Conservation (phyloP, 148 eudicot genomes). For the Cornus suecica region DNA sequence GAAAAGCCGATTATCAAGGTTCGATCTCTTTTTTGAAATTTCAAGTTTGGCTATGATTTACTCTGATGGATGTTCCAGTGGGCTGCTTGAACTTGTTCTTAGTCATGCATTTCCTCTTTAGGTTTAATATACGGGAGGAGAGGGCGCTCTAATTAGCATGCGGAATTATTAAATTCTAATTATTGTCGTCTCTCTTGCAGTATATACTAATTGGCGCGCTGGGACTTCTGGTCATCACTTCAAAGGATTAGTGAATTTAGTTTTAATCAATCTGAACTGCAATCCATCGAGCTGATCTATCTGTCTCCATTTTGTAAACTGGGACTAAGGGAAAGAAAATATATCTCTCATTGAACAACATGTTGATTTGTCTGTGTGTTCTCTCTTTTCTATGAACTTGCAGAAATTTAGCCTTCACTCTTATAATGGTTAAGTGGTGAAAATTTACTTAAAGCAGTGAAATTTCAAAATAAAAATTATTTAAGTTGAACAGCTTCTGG, state of each 20-base stretch:
- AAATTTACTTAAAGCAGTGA: too few species aligned
- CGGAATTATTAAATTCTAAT: slow-evolving; percentile 2
- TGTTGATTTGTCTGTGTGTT: neutral
- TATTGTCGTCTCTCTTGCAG: slow-evolving; percentile 25
- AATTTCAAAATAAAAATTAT: too few species aligned
- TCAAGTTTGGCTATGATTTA: neutral
- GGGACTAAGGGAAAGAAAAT: neutral
- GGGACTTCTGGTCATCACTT: slow-evolving; percentile 46
- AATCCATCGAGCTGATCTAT: neutral
- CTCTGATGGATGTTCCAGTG: neutral
- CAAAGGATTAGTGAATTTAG: slow-evolving; percentile 30
- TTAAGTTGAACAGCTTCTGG: too few species aligned
- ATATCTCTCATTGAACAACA: neutral
- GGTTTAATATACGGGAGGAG: too few species aligned
- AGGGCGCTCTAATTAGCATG: neutral
- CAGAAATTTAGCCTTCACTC: too few species aligned
- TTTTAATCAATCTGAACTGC: neutral
- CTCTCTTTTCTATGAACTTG: neutral
- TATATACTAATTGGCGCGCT: slow-evolving; percentile 46
- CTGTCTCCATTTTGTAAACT: neutral
- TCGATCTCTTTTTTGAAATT: neutral
- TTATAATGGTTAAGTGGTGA: too few species aligned
- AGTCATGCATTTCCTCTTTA: neutral
- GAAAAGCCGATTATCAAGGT: slow-evolving; percentile 58
- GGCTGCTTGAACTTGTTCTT: neutral